Base-by-base conservation (phyloP, 1,284 basidiomycete species). In the Puccinia polysora region DNA sequence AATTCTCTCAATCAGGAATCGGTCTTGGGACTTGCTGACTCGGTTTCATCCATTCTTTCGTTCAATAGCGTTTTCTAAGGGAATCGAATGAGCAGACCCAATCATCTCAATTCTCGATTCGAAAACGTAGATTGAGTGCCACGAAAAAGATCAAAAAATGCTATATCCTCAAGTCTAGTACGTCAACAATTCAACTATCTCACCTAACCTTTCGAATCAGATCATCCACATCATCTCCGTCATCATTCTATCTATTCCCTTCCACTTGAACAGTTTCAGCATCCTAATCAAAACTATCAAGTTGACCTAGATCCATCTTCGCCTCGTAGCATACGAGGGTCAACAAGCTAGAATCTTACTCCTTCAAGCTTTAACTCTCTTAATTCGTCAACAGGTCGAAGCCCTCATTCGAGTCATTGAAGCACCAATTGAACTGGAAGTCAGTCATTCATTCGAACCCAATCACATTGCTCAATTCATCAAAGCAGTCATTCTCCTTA, bases 311-410 rank as follows among this genome's bases (percentile, higher is more conserved):
- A 59, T 49, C 50, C 2, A 25, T 32, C 10, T 23, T 18, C 5
- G 23, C n/a, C 28, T 36, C 34, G 2, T 38, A 71, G 68, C 58
- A 43, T 71, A 71, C 63, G 28, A 43, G 28, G 47, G 47, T 36
- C 56, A 71, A 59, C 67, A 38, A n/a, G 47, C 49, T 2, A 56
- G 68, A 0, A n/a, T 71, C 15, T 32, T 62, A n/a, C 20, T 71
- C 15, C 45, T 71, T 7, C 68, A 71, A 38, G 52, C 58, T 8
- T 23, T 60, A 10, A 71, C 68, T 12, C 32, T 71, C 15, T 45
- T 71, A 49, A 62, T 71, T 40, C 56, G 59, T 8, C 62, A 71
- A 50, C 68, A 71, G 34, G 53, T 60, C 34, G 58, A 71, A 60
- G 68, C 58, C 6, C 34, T 71, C 6, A 45, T 55, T 36, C 45